A percentile compares a stretch with the other conserved stretches of the same genome.
Conservation (phyloP, 164 flowering plant genomes). For the Sextonia rubra region DNA sequence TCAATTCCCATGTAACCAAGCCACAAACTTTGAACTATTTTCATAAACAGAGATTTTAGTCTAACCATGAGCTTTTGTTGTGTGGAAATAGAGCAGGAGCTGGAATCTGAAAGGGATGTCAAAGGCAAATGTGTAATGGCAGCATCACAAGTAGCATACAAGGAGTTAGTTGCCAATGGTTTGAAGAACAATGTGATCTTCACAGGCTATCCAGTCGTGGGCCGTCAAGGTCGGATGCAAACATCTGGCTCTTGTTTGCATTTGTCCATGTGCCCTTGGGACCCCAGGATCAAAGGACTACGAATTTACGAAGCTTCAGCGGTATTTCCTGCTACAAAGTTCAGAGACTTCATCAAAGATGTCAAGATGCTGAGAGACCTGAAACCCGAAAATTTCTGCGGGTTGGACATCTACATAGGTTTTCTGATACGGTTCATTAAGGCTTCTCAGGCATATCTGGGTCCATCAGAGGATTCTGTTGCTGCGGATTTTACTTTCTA, state of each 20-base stretch:
- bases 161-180: constrained; percentile 66
- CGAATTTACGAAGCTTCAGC: constrained; percentile 78
- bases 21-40: too few relatives aligned
- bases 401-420: constrained; percentile 77
- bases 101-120: constrained; percentile 38
- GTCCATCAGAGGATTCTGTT: constrained; percentile 72
- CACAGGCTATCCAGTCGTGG: constrained; percentile 83
- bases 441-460: constrained; percentile 61
- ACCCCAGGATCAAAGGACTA: constrained; percentile 72
- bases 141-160: constrained; percentile 34
- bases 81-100: constrained; percentile 49
- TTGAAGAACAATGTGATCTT: constrained; percentile 64
- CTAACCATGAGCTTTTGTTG: too few relatives aligned
- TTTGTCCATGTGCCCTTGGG: constrained; percentile 66
- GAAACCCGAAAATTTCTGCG: constrained; percentile 61
- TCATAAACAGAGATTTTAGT: too few relatives aligned
- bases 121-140: constrained; percentile 69
- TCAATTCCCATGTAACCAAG: too few relatives aligned
- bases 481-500: constrained; percentile 78
- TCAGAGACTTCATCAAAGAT: constrained; percentile 53
- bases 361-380: constrained; percentile 60
- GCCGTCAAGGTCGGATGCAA: constrained; percentile 72
- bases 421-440: constrained; percentile 63
- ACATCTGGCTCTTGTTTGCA: constrained; percentile 81
- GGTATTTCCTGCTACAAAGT: constrained; percentile 47